Conservation (phyloP, 1,284 basidiomycete genomes). For the Coniophora puteana region DNA sequence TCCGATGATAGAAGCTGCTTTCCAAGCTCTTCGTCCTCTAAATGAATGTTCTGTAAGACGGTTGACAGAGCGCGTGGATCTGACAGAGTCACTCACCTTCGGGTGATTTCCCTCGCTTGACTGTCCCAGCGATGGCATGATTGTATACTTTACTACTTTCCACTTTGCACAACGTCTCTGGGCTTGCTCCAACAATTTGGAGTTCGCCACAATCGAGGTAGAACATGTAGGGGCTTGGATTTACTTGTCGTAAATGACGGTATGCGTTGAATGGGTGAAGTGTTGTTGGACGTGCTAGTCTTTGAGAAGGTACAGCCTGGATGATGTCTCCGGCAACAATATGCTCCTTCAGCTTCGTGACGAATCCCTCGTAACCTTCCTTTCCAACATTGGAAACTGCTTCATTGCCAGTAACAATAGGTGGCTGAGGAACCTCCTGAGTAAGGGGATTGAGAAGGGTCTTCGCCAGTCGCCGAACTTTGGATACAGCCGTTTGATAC, state of each 20-base stretch:
- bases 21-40: slow-evolving; percentile 87
- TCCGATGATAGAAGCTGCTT: slow-evolving; percentile 76
- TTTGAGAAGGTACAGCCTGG: slow-evolving; percentile 96
- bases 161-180: slow-evolving; percentile 97
- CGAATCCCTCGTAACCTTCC: slow-evolving; percentile 89
- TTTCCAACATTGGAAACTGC: slow-evolving; percentile 91
- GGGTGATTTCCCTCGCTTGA: slow-evolving; percentile 78
- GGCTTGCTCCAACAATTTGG: slow-evolving; percentile 95
- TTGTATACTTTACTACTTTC: slow-evolving; percentile 91
- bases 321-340: slow-evolving; percentile 98
- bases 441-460: slow-evolving; percentile 55
- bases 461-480: slow-evolving; percentile 74
- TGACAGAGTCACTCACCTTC: slow-evolving; percentile 58
- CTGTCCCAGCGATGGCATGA: slow-evolving; percentile 98
- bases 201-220: slow-evolving; percentile 92
- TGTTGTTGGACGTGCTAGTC: slow-evolving; percentile 79
- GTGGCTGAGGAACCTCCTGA: slow-evolving; percentile 64
- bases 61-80: slow-evolving; percentile 4
- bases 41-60: slow-evolving; percentile 7
- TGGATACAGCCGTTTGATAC: slow-evolving; percentile 79
- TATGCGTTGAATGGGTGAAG: slow-evolving; percentile 98
- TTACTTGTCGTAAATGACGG: slow-evolving; percentile 88
- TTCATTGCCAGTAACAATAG: slow-evolving; percentile 68
- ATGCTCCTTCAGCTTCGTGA: slow-evolving; percentile 90
- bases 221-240: slow-evolving; percentile 99